Conservation (phyloP, 75 land plant genomes). For the Ceratopteris richardii region DNA sequence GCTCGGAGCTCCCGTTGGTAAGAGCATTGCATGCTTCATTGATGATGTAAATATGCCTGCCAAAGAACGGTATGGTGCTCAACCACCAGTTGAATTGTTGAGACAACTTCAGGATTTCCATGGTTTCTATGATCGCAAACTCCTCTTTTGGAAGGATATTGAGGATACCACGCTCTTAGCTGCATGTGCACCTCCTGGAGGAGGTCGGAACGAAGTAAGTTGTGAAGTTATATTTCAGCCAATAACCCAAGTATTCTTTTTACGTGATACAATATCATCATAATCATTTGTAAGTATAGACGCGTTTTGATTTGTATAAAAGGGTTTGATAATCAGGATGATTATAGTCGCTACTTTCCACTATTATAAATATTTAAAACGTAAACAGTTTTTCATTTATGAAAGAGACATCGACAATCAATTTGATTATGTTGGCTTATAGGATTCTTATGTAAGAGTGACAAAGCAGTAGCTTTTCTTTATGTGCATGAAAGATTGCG, state of each 20-base stretch:
- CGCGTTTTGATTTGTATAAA: too few relatives aligned
- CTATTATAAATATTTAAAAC: too few relatives aligned
- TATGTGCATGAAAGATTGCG: too few relatives aligned
- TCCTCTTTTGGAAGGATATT: slow-evolving; percentile 28
- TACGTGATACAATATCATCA: neutral
- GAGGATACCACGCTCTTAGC: slow-evolving; percentile 29
- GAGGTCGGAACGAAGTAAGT: slow-evolving; percentile 25
- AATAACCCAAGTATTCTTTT: neutral
- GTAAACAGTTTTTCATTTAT: too few relatives aligned
- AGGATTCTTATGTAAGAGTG: too few relatives aligned
- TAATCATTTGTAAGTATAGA: too few relatives aligned
- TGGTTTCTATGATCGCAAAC: slow-evolving; percentile 30
- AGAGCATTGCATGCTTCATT: slow-evolving; percentile 25
- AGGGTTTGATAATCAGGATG: too few relatives aligned
- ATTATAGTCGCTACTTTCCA: too few relatives aligned
- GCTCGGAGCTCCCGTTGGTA: slow-evolving; percentile 27
- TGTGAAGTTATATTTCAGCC: too few relatives aligned
- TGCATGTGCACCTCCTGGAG: slow-evolving; percentile 36
- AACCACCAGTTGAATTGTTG: slow-evolving; percentile 31
- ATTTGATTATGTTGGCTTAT: too few relatives aligned
- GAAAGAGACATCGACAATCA: too few relatives aligned
- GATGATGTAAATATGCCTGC: slow-evolving; percentile 37
- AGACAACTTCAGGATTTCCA: slow-evolving; percentile 26
- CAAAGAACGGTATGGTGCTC: slow-evolving; percentile 29
- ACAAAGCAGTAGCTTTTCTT: too few relatives aligned